These are phyloP conservation scores for Cucurbita moschata DNA, from an alignment of 306 rosid genomes.

Conservation along the genomic window DNA sequence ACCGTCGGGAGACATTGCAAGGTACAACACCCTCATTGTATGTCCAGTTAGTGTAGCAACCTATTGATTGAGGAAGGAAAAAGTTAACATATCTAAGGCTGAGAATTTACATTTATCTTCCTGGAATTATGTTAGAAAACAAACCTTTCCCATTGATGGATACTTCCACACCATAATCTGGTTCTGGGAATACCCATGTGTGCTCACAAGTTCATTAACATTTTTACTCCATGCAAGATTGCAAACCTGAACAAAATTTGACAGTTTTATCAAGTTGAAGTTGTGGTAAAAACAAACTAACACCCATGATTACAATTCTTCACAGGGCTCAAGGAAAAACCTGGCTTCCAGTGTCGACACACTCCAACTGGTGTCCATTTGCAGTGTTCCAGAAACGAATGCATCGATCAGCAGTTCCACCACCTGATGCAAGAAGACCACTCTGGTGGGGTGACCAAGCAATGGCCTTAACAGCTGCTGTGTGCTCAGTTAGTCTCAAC, in stretches of 20 bases:
- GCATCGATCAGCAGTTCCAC: conserved; percentile 96
- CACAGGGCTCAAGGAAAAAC: conserved; percentile 11
- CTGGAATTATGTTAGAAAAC: neutral
- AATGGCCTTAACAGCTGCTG: conserved; percentile 97
- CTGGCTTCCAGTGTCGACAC: conserved; percentile 97
- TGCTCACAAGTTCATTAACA: conserved; percentile 88
- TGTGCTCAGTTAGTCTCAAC: conserved; percentile 76
- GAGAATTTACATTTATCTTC: neutral
- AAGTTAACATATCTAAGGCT: neutral
- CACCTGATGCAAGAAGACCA: conserved; percentile 90
- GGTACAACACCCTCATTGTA: conserved; percentile 88
- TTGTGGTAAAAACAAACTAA: neutral
- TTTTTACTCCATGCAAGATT: conserved; percentile 97
- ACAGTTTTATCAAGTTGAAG: neutral
- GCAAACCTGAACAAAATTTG: conserved; percentile 47
- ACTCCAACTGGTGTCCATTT: conserved; percentile 78
- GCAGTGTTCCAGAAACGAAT: conserved; percentile 99
- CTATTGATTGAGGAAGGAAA: conserved; percentile 17
- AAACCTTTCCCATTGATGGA: conserved; percentile 78
- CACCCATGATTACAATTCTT: neutral
- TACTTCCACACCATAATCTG: conserved; percentile 99
- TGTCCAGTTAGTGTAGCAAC: conserved; percentile 97
- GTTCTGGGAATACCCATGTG: conserved; percentile 96
- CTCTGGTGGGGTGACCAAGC: conserved; percentile 98
- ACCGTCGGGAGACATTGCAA: conserved; percentile 97